Evolutionary conservation across 495 filamentous ascomycete genomes (phyloP).

Genomic region (Penicillium riverlandense): DNA sequence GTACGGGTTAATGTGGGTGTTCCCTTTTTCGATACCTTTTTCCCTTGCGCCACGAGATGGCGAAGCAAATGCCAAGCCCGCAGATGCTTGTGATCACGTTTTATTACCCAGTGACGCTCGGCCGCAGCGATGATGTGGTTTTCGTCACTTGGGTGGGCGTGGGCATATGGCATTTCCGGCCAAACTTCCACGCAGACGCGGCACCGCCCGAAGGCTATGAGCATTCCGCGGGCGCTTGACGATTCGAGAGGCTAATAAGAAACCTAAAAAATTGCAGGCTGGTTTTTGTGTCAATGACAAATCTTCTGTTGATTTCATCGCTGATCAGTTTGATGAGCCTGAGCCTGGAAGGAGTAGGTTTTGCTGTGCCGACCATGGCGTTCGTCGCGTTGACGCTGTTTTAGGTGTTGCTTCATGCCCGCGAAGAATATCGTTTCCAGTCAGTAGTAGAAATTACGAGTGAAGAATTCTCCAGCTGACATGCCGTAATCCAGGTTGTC

Average conservation of each 20-base stretch:
- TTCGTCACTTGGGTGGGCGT: background rate
- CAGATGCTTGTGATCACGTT: constrained; percentile 35
- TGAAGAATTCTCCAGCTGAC: too few relatives aligned
- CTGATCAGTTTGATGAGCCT: constrained; percentile 89
- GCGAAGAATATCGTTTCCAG: constrained; percentile 82
- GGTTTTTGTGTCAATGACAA: constrained; percentile 79
- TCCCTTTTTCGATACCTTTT: constrained; percentile 5
- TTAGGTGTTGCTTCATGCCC: constrained; percentile 53
- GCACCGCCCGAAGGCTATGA: too few relatives aligned
- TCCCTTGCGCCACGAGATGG: constrained; percentile 19
- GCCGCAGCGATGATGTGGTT: constrained; percentile 1
- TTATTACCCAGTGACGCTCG: constrained; percentile 6
- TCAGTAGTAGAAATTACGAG: constrained; percentile 27
- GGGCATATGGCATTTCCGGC: constrained; percentile 6
- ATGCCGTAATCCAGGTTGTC: constrained; percentile 27
- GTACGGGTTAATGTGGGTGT: constrained; percentile 37
- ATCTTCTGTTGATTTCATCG: constrained; percentile 85
- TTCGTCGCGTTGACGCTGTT: background rate
- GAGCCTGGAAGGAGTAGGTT: constrained; percentile 74
- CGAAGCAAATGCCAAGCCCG: constrained; percentile 9
- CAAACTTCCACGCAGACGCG: constrained; percentile 15
- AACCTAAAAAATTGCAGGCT: constrained; percentile 32
- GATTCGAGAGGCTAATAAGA: constrained; percentile 8
- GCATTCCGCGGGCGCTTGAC: background rate
- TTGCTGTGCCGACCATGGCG: background rate